Conservation (phyloP, 306 rosid species). For the Quercus variabilis region DNA sequence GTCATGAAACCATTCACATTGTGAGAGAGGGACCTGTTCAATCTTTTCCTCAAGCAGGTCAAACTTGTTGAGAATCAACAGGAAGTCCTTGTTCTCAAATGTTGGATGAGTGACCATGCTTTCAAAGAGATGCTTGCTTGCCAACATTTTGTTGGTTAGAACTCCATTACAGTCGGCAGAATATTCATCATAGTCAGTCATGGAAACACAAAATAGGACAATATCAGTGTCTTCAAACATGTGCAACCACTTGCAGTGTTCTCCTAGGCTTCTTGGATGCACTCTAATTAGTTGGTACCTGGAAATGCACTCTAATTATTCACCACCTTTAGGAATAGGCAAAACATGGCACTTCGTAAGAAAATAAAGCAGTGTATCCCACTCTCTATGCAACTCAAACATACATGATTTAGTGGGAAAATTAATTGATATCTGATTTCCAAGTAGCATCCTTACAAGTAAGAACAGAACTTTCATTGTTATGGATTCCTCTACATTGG, state of each 20-base stretch:
- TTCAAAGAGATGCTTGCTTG: conserved; percentile 59
- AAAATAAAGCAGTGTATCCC: background rate
- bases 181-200: conserved; percentile 61
- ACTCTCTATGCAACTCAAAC: background rate
- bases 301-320: background rate
- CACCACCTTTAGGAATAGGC: background rate
- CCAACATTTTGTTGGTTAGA: conserved; percentile 57
- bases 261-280: conserved; percentile 59
- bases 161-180: conserved; percentile 41
- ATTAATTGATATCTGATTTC: background rate
- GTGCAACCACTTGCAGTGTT: conserved; percentile 61
- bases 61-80: conserved; percentile 59
- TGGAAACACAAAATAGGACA: conserved; percentile 52
- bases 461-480: background rate
- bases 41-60: conserved; percentile 68
- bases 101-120: conserved; percentile 43
- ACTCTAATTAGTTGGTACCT: conserved; percentile 68
- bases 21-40: conserved; percentile 42
- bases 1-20: conserved; percentile 70
- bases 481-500: background rate
- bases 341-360: background rate
- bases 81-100: conserved; percentile 46
- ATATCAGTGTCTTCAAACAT: conserved; percentile 69
- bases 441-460: background rate
- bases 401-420: background rate